Conservation (phyloP, 805 yeast genomes). For the Kazachstania psychrophila region DNA sequence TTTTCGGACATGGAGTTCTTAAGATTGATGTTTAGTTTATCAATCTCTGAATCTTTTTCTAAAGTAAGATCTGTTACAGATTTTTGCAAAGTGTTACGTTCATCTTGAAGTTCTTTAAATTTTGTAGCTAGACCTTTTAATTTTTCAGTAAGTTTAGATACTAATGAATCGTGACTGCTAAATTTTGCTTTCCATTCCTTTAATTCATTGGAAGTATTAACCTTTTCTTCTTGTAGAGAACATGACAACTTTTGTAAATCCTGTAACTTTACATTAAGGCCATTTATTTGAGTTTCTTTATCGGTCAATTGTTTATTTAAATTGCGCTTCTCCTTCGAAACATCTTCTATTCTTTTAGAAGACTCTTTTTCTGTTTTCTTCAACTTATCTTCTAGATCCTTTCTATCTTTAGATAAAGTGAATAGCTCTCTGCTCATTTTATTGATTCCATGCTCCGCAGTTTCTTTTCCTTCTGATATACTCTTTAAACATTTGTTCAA, state of each 20-base stretch:
- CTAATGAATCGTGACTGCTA: constrained; percentile 28
- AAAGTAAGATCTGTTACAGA: too few relatives aligned
- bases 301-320: constrained; percentile 16
- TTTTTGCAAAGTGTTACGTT: constrained; percentile 16
- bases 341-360: constrained; percentile 28
- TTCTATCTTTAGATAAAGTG: constrained; percentile 51
- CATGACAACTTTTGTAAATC: constrained; percentile 7
- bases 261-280: constrained; percentile 8
- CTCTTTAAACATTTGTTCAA: constrained; percentile 24
- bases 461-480: constrained; percentile 36
- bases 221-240: constrained; percentile 18
- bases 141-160: constrained; percentile 38
- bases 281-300: constrained; percentile 11
- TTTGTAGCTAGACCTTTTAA: constrained; percentile 35
- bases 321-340: constrained; percentile 16
- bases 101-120: constrained; percentile 22
- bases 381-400: constrained; percentile 37
- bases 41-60: too few relatives aligned
- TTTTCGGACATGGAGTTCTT: too few relatives aligned
- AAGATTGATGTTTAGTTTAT: constrained; percentile 5
- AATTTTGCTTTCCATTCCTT: constrained; percentile 20
- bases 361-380: constrained; percentile 37
- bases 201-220: constrained; percentile 18
- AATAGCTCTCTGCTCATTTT: constrained; percentile 82
- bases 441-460: constrained; percentile 79